Percentiles rank a stretch among this genome's conserved stretches.
Evolutionary conservation across 352 stramenopile genomes (phyloP).

Genomic region (Thalassiosira oceanica): DNA sequence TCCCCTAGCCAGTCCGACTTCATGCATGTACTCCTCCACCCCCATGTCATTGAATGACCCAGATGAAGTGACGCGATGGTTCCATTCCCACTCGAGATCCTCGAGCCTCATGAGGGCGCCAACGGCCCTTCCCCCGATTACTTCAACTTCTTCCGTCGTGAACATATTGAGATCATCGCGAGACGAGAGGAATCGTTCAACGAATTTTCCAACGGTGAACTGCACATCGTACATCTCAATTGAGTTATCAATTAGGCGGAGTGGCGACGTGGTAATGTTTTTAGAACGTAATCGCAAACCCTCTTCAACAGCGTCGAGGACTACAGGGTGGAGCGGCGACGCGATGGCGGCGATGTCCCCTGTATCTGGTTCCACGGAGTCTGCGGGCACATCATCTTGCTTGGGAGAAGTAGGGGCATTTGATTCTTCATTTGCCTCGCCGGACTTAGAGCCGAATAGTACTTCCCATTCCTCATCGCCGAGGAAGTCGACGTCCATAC

Average conservation of each 20-base stretch:
- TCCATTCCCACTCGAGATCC: slow-evolving; percentile 55
- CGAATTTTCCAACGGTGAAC: slow-evolving; percentile 41
- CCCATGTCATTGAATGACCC: slow-evolving; percentile 27
- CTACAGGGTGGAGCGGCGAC: slow-evolving; percentile 45
- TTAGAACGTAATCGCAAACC: slow-evolving; percentile 33
- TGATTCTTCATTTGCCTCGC: not conserved
- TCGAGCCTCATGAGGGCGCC: slow-evolving; percentile 42
- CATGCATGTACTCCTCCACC: slow-evolving; percentile 29
- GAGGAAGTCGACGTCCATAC: slow-evolving; percentile 53
- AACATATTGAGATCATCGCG: not conserved
- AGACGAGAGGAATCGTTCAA: slow-evolving; percentile 33
- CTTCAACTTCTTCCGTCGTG: slow-evolving; percentile 44
- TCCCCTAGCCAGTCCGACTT: slow-evolving; percentile 30
- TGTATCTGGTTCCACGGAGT: no score
- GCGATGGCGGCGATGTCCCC: no score
- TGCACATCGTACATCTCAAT: slow-evolving; percentile 51
- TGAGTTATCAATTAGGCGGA: slow-evolving; percentile 31
- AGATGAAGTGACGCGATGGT: slow-evolving; percentile 39
- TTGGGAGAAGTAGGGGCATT: no score
- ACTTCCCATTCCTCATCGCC: slow-evolving; percentile 28
- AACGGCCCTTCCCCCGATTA: slow-evolving; percentile 40
- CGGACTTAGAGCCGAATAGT: slow-evolving; percentile 12
- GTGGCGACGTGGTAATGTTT: slow-evolving; percentile 40
- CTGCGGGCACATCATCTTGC: slow-evolving; percentile 7
- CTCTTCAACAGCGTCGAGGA: slow-evolving; percentile 45